A percentile compares a stretch with the other conserved stretches of the same genome.
Conservation (phyloP, 345 rosid genomes). For the Melaleuca alternifolia region DNA sequence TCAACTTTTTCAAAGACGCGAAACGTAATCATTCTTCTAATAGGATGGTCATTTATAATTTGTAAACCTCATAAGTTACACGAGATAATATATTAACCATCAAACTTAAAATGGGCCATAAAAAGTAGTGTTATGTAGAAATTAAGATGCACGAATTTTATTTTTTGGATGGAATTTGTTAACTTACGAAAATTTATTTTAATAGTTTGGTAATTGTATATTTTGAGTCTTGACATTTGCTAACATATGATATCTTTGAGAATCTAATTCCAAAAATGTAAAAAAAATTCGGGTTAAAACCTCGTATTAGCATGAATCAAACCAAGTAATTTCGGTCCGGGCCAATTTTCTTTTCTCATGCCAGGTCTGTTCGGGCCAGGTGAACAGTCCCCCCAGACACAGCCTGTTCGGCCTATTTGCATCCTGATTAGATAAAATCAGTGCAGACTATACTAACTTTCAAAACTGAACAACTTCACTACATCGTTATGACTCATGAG, state of each 20-base stretch:
- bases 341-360: neutral
- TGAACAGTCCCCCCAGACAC: neutral
- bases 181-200: neutral
- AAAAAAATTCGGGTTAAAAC: neutral
- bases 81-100: neutral
- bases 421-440: neutral
- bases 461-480: neutral
- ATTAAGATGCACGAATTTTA: neutral
- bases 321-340: neutral
- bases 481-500: neutral
- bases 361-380: accelerated
- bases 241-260: neutral
- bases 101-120: neutral
- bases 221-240: neutral
- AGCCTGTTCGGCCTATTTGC: neutral
- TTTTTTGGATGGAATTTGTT: neutral
- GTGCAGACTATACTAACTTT: neutral
- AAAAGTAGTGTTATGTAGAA: neutral
- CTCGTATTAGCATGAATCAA: neutral
- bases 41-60: neutral
- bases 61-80: neutral
- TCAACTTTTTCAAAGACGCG: neutral
- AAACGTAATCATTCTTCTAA: neutral
- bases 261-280: neutral
- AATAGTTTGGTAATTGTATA: neutral